Conservation (phyloP, 192 early-diverging fungal species). For the Dispira simplex region DNA sequence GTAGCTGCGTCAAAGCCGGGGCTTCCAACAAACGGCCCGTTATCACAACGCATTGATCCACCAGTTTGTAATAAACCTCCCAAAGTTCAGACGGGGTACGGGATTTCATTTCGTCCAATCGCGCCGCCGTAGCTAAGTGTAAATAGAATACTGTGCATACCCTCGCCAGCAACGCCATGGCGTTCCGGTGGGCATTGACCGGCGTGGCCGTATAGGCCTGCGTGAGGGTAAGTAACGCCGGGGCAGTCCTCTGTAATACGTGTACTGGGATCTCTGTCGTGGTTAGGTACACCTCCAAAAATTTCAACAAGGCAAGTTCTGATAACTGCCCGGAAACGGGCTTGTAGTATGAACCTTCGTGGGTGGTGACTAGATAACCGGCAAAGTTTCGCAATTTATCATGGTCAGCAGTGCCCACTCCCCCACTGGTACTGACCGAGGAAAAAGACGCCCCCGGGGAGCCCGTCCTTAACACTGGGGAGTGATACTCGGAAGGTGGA, state of each 20-base stretch:
- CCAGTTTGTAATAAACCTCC: constrained; percentile 22
- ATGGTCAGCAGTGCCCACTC: too few species aligned
- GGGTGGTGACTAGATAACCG: neutral
- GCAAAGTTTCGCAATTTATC: too few species aligned
- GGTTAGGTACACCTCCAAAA: neutral
- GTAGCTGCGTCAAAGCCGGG: neutral
- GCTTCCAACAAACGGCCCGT: constrained; percentile 50
- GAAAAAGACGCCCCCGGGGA: neutral
- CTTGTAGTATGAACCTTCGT: neutral
- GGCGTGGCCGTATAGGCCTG: neutral
- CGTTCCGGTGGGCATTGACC: neutral
- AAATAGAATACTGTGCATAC: constrained; percentile 25
- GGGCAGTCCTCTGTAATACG: neutral
- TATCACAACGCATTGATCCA: constrained; percentile 62
- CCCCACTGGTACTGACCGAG: neutral
- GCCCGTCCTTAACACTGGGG: neutral
- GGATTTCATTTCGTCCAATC: neutral
- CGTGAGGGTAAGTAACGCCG: neutral
- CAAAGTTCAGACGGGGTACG: neutral
- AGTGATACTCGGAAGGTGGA: neutral
- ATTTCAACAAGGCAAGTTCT: neutral
- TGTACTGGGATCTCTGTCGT: neutral
- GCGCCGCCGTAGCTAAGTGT: constrained; percentile 14
- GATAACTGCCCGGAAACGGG: neutral
- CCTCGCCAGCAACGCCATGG: constrained; percentile 26